phyloP scores from a whole-genome alignment of 1,284 basidiomycete genomes.

The Heterobasidion occidentale region DNA sequence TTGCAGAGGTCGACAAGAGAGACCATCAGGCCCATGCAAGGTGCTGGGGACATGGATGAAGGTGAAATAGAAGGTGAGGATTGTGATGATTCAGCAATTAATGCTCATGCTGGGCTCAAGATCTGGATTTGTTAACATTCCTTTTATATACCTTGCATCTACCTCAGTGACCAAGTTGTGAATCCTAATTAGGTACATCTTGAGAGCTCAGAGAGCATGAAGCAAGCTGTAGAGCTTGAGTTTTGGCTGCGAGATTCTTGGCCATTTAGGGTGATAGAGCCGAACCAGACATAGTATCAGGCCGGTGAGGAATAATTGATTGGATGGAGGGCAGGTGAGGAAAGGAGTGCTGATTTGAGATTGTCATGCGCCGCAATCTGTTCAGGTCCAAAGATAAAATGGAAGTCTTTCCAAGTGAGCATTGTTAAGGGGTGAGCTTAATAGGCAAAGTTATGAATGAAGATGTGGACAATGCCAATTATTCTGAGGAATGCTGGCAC shows the following conservation, averaged over 20 bases:
- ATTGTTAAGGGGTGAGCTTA: slow-evolving; percentile 5
- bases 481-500: slow-evolving; percentile 21
- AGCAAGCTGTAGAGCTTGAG: slow-evolving; percentile 32
- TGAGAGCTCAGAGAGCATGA: slow-evolving; percentile 17
- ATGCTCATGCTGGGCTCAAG: slow-evolving; percentile 25
- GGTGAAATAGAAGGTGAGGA: slow-evolving; percentile 27
- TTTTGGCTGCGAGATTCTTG: slow-evolving; percentile 31
- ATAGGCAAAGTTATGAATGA: slow-evolving; percentile 3
- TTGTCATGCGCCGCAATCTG: slow-evolving; percentile 15
- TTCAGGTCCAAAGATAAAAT: slow-evolving; percentile 15
- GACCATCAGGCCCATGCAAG: slow-evolving; percentile 25
- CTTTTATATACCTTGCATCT: slow-evolving; percentile 31
- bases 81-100: slow-evolving; percentile 32
- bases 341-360: slow-evolving; percentile 17
- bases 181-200: slow-evolving; percentile 24
- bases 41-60: slow-evolving; percentile 24
- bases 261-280: slow-evolving; percentile 25
- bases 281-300: slow-evolving; percentile 8
- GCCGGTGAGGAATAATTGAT: slow-evolving; percentile 27
- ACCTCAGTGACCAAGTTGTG: slow-evolving; percentile 28
- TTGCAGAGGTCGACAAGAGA: slow-evolving; percentile 19
- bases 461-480: slow-evolving; percentile 16
- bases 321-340: slow-evolving; percentile 15
- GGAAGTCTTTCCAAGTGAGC: slow-evolving; percentile 14
- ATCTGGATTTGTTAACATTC: slow-evolving; percentile 35